Base-by-base conservation (phyloP, 2,329 filamentous ascomycete genomes). In the Colletotrichum truncatum region DNA sequence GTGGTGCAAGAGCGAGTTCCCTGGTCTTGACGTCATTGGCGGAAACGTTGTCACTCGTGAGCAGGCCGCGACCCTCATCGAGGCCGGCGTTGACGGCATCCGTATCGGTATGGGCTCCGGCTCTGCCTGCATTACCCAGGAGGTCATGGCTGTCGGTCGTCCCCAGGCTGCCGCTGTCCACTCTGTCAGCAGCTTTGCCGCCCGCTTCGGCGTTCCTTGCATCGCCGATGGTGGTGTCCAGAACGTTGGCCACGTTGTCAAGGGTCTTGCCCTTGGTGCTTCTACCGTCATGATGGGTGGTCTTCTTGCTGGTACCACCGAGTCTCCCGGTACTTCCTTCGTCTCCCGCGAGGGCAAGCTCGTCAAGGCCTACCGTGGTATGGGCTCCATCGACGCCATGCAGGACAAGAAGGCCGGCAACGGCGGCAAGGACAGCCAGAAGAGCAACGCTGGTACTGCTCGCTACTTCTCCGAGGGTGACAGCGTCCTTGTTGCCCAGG, bases 201-300 rank as follows among this genome's bases (percentile, higher is more conserved):
- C 92, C 63, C 91, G 90, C 71, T 99, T 99, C 74, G 96, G 97
- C 68, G 94, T 99, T 71, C 96, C 96, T 63, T 98, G 95, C 82
- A 98, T 99, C 76, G 96, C 96, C 66, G 96, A 99, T 74, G 96
- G 96, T 73, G 96, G 96, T 81, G 92, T 99, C 72, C 96, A 99
- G 82, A 99, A 99, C 76, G 93, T 99, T 70, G 96, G 96, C 59
- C 97, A 99, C 84, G 98, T 99, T 71, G 96, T 99, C 80, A 99
- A 99, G 87, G 95, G 94, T 77, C 90, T 99, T 70, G 91, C 96
- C 48, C 90, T 99, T 69, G 96, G 96, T 72, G 96, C 96, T 64
- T 93, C 93, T 46, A 97, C 94, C 36, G 91, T 99, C 78, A 99
- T 99, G 96, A 99, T 99, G 96, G 96, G 96, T 74, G 97, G 96